Conservation (phyloP, 129 eudicot genomes). For the Helianthus annuus region HanXRQr2.0-SUNRISE NC_035442.2:179336405-179336904, state of each 20-base stretch:
- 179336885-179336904: too few relatives aligned
- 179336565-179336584: neutral
- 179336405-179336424: neutral
- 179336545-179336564: neutral
- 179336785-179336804: too few relatives aligned
- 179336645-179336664: constrained; percentile 10
- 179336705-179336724: neutral
- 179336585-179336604: neutral
- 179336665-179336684: neutral
- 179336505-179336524: neutral
- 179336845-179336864: too few relatives aligned
- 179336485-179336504: neutral
- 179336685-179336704: constrained; percentile 5
- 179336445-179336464: neutral
- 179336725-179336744: neutral
- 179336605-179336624: constrained; percentile 5
- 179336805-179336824: too few relatives aligned
- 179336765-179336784: too few relatives aligned
- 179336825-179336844: too few relatives aligned
- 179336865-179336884: too few relatives aligned
- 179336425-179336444: neutral
- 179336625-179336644: constrained; percentile 3
- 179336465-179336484: neutral
- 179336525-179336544: constrained; percentile 1
- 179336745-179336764: neutral